Conservation (phyloP, 78 protist genomes). For the Dictyostelium intermedium region DNA sequence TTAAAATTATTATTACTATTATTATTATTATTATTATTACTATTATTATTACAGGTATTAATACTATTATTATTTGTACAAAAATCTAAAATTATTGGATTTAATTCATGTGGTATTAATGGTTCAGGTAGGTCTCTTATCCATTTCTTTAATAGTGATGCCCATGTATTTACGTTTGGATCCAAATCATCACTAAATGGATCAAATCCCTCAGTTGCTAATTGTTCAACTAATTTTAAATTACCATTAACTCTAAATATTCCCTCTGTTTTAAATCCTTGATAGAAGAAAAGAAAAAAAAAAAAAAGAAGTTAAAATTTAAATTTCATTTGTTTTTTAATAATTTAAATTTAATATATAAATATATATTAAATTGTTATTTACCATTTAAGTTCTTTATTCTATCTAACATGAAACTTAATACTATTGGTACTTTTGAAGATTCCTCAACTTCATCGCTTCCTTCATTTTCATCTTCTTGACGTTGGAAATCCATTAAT, state of each 20-base stretch:
- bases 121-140: constrained; percentile 58
- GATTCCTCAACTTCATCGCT: constrained; percentile 2
- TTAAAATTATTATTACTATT: not conserved
- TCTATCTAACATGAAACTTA: constrained; percentile 25
- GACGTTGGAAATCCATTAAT: constrained; percentile 59
- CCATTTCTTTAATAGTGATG: constrained; percentile 72
- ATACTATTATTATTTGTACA: not conserved
- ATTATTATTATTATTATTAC: not conserved
- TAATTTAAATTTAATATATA: too few relatives aligned
- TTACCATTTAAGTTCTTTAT: constrained; percentile 16
- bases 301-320: not conserved
- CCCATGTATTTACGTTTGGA: constrained; percentile 48
- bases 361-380: too few relatives aligned
- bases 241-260: constrained; percentile 58
- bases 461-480: constrained; percentile 10
- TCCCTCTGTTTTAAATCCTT: constrained; percentile 63
- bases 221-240: constrained; percentile 18
- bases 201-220: constrained; percentile 64
- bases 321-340: not conserved
- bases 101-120: constrained; percentile 11
- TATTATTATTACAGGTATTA: not conserved
- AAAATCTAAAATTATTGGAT: not conserved
- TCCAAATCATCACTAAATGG: constrained; percentile 30
- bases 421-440: constrained; percentile 36
- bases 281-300: not conserved